Evolutionary conservation across 73 alveolate species (phyloP).

Genomic region (Tetrahymena malaccensis): DNA sequence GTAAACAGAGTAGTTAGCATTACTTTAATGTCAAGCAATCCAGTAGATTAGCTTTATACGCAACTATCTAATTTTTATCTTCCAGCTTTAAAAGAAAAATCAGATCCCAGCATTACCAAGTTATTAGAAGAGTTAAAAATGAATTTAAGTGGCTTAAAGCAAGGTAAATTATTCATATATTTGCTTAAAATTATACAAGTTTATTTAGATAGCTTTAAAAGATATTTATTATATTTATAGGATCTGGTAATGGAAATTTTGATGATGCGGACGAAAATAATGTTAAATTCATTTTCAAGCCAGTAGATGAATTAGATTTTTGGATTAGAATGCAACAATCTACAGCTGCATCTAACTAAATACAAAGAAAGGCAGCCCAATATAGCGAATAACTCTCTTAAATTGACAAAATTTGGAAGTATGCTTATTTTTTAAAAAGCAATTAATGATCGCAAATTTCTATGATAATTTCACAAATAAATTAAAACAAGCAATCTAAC

Average conservation of each 20-base stretch:
- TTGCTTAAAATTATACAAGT: neutral
- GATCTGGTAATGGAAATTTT: neutral
- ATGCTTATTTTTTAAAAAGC: neutral
- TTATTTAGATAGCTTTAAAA: neutral
- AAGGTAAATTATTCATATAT: neutral
- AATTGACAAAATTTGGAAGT: constrained; percentile 16
- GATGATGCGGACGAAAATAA: neutral
- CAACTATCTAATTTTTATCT: neutral
- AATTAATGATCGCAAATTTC: neutral
- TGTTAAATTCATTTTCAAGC: neutral
- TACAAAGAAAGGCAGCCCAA: constrained; percentile 2
- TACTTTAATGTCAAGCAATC: neutral
- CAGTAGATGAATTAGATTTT: constrained; percentile 37
- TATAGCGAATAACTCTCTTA: neutral
- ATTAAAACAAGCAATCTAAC: neutral
- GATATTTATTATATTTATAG: neutral
- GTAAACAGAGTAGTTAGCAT: neutral
- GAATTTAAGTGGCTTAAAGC: neutral
- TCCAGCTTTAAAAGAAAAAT: neutral
- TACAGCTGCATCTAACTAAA: constrained; percentile 13
- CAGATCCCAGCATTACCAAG: neutral
- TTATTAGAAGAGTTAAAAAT: neutral
- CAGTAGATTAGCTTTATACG: neutral
- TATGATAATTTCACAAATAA: neutral
- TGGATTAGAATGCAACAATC: constrained; percentile 18